A percentile compares a stretch with the other conserved stretches of the same genome.
These are phyloP conservation scores for Microthlaspi erraticum DNA, from an alignment of 345 rosid genomes.

Conservation along the genomic window DNA sequence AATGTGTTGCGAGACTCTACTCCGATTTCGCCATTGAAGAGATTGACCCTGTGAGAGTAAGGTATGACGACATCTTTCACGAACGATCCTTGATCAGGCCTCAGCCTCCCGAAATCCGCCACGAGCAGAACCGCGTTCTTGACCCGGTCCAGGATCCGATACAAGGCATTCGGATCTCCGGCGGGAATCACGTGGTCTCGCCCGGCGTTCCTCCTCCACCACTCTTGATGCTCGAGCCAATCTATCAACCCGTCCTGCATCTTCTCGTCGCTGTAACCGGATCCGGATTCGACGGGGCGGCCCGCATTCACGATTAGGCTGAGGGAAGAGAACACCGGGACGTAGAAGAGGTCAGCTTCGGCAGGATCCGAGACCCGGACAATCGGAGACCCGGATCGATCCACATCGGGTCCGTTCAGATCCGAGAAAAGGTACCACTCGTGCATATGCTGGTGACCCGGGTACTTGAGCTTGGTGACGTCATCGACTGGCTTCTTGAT, in stretches of 20 bases:
- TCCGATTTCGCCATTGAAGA: constrained; percentile 69
- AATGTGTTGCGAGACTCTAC: constrained; percentile 66
- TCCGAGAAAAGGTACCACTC: constrained; percentile 93
- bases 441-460: constrained; percentile 99
- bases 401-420: constrained; percentile 58
- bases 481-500: constrained; percentile 45
- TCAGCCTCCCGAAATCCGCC: constrained; percentile 83
- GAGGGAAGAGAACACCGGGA: constrained; percentile 86
- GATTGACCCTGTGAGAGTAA: constrained; percentile 81
- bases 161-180: constrained; percentile 91
- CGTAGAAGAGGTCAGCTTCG: constrained; percentile 85
- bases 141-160: constrained; percentile 64
- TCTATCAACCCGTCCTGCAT: constrained; percentile 81
- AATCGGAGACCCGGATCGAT: constrained; percentile 69
- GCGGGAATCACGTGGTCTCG: constrained; percentile 83
- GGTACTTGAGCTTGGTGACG: constrained; percentile 63
- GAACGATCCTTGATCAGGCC: constrained; percentile 86
- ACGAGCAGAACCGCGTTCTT: constrained; percentile 71
- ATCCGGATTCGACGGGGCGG: constrained; percentile 46
- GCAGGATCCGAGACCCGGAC: constrained; percentile 67
- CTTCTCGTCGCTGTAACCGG: constrained; percentile 76
- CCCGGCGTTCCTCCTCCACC: constrained; percentile 81
- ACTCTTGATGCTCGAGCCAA: constrained; percentile 82
- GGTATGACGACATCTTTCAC: constrained; percentile 92
- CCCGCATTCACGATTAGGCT: constrained; percentile 76